Percentiles rank a stretch among this genome's conserved stretches.
These are phyloP conservation scores for Nakazawaea populi DNA, from an alignment of 805 yeast genomes.

Conservation along the genomic window DNA sequence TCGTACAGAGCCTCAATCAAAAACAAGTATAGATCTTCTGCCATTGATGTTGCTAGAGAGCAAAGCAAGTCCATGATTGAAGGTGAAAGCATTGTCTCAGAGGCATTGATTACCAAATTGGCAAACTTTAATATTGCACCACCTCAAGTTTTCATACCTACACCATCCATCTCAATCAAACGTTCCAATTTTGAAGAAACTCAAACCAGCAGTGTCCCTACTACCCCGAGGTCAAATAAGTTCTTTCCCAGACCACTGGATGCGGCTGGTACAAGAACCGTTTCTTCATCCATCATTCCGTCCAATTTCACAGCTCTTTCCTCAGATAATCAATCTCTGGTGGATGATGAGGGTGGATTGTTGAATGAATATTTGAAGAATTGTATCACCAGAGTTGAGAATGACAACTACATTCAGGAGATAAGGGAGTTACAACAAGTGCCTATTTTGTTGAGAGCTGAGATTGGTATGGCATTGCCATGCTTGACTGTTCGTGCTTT, in stretches of 20 bases:
- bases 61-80: constrained; percentile 35
- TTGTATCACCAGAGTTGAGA: constrained; percentile 56
- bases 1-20: constrained; percentile 75
- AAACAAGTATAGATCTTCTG: constrained; percentile 68
- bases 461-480: constrained; percentile 92
- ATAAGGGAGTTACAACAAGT: constrained; percentile 70
- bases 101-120: constrained; percentile 42
- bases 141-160: constrained; percentile 34
- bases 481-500: constrained; percentile 88
- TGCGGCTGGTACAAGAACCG: background rate
- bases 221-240: constrained; percentile 1
- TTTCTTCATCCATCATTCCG: constrained; percentile 7
- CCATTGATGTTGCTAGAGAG: constrained; percentile 62
- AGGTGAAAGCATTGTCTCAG: constrained; percentile 26
- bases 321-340: too few relatives aligned
- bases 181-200: background rate
- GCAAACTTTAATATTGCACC: constrained; percentile 41
- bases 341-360: constrained; percentile 22
- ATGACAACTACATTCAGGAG: constrained; percentile 67
- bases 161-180: background rate
- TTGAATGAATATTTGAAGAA: constrained; percentile 54
- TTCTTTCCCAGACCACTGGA: background rate
- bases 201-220: background rate
- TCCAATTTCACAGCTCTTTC: background rate
- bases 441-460: constrained; percentile 84